Percentiles rank a stretch among this genome's conserved stretches.
These are phyloP conservation scores for Nannizziopsis barbatae DNA, from an alignment of 2,329 filamentous ascomycete genomes.

Conservation along the genomic window DNA sequence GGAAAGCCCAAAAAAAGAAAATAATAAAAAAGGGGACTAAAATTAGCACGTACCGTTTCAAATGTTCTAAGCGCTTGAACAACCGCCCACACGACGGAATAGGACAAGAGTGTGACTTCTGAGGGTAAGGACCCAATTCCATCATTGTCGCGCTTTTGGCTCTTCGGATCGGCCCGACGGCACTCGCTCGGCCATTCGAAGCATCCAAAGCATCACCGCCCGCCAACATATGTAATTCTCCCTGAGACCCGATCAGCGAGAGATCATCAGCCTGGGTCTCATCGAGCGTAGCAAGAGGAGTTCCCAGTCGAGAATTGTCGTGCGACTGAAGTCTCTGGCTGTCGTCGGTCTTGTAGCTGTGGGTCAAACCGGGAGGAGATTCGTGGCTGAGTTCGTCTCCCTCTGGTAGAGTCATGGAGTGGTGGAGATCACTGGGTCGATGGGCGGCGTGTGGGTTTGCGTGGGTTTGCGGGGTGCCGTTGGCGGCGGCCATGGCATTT, in stretches of 20 bases:
- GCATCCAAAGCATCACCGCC: conserved; percentile 49
- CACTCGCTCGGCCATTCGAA: conserved; percentile 37
- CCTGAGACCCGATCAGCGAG: conserved; percentile 51
- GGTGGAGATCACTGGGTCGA: conserved; percentile 76
- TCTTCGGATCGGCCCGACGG: conserved; percentile 66
- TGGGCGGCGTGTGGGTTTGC: conserved; percentile 50
- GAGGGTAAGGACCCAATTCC: conserved; percentile 91
- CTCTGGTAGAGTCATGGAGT: conserved; percentile 84
- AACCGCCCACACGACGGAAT: conserved; percentile 93
- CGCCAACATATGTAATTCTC: conserved; percentile 55
- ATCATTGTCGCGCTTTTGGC: conserved; percentile 91
- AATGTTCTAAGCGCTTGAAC: conserved; percentile 97
- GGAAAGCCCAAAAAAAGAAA: too few relatives aligned
- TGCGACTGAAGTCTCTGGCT: conserved; percentile 69
- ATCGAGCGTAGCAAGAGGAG: conserved; percentile 74
- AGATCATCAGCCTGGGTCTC: conserved; percentile 68
- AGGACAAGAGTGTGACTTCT: conserved; percentile 98
- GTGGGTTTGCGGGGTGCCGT: conserved; percentile 40
- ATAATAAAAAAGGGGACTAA: conserved; percentile 18
- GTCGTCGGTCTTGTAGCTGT: conserved; percentile 57
- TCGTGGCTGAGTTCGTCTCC: conserved; percentile 67
- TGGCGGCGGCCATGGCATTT: conserved; percentile 51
- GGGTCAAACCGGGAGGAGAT: conserved; percentile 65
- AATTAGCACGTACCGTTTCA: conserved; percentile 71
- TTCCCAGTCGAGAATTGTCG: conserved; percentile 71